Conservation (phyloP, 768 basidiomycete species). For the Mycena belliarum region DNA sequence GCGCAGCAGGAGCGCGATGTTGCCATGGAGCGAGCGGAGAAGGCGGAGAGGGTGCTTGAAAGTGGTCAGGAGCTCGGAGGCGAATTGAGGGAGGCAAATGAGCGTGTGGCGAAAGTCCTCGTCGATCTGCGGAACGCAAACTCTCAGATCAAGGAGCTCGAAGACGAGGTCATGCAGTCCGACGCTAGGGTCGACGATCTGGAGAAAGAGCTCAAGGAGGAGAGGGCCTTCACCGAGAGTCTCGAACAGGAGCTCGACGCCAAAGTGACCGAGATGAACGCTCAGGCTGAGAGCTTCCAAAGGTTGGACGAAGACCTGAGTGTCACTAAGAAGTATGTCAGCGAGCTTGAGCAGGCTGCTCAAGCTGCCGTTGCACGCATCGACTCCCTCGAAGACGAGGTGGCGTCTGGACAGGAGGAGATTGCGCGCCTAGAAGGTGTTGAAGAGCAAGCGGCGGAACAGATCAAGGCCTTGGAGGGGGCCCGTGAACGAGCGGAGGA, state of each 20-base stretch:
- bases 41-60: conserved; percentile 65
- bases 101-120: conserved; percentile 54
- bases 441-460: conserved; percentile 50
- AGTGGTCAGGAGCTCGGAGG: conserved; percentile 68
- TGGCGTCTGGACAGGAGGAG: conserved; percentile 47
- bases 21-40: conserved; percentile 59
- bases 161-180: conserved; percentile 57
- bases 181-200: conserved; percentile 55
- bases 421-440: conserved; percentile 44
- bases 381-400: conserved; percentile 57
- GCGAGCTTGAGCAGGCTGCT: conserved; percentile 66
- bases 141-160: conserved; percentile 58
- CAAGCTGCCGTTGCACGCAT: conserved; percentile 51
- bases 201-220: conserved; percentile 58
- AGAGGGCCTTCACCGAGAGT: conserved; percentile 43
- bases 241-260: conserved; percentile 47
- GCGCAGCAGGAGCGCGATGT: conserved; percentile 54
- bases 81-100: conserved; percentile 66
- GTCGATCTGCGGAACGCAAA: conserved; percentile 63
- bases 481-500: conserved; percentile 55
- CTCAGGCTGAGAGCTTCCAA: conserved; percentile 35
- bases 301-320: conserved; percentile 48
- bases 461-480: conserved; percentile 51
- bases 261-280: conserved; percentile 38
- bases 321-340: conserved; percentile 49